Evolutionary conservation across 441 rosid species (phyloP), one percentile per base, ranked within the genome.

Genomic region (Sinapis alba): DNA sequence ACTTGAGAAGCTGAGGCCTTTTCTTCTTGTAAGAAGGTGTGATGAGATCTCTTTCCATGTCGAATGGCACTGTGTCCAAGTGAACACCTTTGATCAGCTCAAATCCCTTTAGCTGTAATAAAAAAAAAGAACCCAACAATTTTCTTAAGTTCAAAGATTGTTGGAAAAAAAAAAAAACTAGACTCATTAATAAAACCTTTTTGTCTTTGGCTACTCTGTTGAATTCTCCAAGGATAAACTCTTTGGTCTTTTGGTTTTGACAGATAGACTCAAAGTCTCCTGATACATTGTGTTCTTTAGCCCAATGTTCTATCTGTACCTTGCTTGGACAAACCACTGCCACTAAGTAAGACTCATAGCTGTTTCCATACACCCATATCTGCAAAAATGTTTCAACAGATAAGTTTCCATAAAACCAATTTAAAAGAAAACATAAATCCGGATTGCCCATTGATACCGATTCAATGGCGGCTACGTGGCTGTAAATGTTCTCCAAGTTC

Each of bases 341-440:
- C 57, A 95, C 84, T 2, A 91, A 88, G 84, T 77, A 90, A 16
- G 97, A 86, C 83, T 95, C 96, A 7, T 81, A 91, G 87, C 99
- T 95, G 87, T 82, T 95, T 32, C 99, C 98, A 59, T 95, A 95
- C n/a, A 95, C 90, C 99, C 98, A 93, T 73, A 95, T 77, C 98
- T 95, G 83, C 77, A 60, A 1, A 30, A 75, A 34, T 18, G 4
- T 23, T 13, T 76, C 16, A 6, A 27, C 1, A 47, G 4, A 23
- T 47, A 11, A 34, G 34, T 9, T 10, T 38, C 50, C 13, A 38
- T 34, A 36, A 23, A 65, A 65, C 69, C 36, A 20, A 64, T 1
- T 1, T n/a, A n/a, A 38, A 0, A 4, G 12, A 12, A 12, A 41
- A 41, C 45, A 38, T 1, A 0, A 21, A 23, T n/a, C 62, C 15